phyloP scores from a whole-genome alignment of 345 rosid species.

The Anastatica hierochuntica region DNA sequence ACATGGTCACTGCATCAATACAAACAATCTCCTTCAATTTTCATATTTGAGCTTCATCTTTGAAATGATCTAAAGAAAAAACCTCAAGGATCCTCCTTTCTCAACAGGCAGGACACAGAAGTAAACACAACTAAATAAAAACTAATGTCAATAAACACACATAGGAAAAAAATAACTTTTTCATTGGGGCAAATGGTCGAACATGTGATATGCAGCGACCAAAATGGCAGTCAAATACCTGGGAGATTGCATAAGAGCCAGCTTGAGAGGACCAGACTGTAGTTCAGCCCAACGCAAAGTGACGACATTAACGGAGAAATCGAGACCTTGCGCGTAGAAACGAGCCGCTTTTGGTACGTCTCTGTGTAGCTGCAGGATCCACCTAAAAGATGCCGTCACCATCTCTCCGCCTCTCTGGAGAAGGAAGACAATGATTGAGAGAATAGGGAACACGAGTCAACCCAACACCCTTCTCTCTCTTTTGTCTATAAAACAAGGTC shows the following conservation, averaged over 20 bases:
- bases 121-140: not conserved
- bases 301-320: constrained; percentile 66
- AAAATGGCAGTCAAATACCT: constrained; percentile 27
- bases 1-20: constrained; percentile 37
- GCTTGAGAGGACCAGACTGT: constrained; percentile 75
- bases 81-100: too few relatives aligned
- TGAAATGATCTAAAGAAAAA: not conserved
- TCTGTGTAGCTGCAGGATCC: constrained; percentile 88
- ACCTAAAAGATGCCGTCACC: constrained; percentile 67
- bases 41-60: not conserved
- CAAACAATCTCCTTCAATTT: not conserved
- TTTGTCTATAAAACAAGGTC: not conserved
- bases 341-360: constrained; percentile 82
- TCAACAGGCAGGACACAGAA: not conserved
- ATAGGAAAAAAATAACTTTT: not conserved
- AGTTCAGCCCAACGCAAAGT: constrained; percentile 93
- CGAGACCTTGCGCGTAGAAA: constrained; percentile 83
- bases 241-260: constrained; percentile 69
- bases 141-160: not conserved
- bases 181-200: constrained; percentile 39
- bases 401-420: constrained; percentile 16
- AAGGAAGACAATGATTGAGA: not conserved
- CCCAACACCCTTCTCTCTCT: not conserved
- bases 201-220: constrained; percentile 22
- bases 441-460: not conserved